These are phyloP conservation scores for Thoreauomyces humboldtii DNA, from an alignment of 192 early-diverging fungal species.

Conservation along the genomic window DNA sequence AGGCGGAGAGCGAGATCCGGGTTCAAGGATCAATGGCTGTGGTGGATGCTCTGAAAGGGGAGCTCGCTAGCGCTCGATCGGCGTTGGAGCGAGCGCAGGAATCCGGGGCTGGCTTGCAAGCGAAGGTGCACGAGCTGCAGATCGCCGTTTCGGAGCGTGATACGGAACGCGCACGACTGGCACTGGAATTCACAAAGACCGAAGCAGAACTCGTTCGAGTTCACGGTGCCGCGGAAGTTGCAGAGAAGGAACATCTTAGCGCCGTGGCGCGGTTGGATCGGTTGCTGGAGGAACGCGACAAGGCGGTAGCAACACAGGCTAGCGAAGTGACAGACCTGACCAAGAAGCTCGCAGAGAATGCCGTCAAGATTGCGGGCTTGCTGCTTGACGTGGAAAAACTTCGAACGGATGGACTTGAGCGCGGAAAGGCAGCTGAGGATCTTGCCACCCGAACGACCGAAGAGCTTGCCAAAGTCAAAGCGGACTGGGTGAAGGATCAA, in stretches of 20 bases:
- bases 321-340: conserved; percentile 15
- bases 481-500: background rate
- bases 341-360: background rate
- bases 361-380: background rate
- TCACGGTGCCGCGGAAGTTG: conserved; percentile 12
- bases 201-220: conserved; percentile 15
- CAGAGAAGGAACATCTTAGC: conserved; percentile 12
- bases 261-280: conserved; percentile 26
- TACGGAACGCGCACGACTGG: conserved; percentile 13
- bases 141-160: conserved; percentile 16
- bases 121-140: conserved; percentile 14
- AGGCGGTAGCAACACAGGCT: conserved; percentile 31
- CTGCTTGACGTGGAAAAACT: background rate
- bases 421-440: background rate
- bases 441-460: background rate
- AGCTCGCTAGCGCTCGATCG: background rate
- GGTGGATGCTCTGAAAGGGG: no score
- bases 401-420: background rate
- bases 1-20: no score
- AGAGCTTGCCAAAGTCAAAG: conserved; percentile 23
- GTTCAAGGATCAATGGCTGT: no score
- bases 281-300: conserved; percentile 36
- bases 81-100: conserved; percentile 10
- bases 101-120: background rate
- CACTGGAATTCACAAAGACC: conserved; percentile 20